Percentiles rank a stretch among this genome's conserved stretches.
Evolutionary conservation across 495 filamentous ascomycete genomes (phyloP).

Genomic region (Lasiosphaeria hispida): DNA sequence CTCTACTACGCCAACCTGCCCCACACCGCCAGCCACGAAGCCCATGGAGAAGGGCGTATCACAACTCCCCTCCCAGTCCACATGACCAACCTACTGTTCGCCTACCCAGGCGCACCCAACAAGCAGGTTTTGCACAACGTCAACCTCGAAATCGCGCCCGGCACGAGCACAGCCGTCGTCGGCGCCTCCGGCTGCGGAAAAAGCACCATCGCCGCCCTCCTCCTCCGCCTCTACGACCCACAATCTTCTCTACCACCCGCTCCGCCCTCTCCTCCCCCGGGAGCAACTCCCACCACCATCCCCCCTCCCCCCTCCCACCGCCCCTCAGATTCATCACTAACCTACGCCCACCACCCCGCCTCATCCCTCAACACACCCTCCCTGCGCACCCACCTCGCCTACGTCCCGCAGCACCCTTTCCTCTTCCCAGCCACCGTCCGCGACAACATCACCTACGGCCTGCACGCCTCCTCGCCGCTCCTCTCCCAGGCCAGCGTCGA

Average conservation of each 20-base stretch:
- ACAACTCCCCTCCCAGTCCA: conserved; percentile 57
- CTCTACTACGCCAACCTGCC: conserved; percentile 63
- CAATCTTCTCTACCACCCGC: background rate
- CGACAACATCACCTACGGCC: conserved; percentile 80
- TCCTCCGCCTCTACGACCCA: conserved; percentile 50
- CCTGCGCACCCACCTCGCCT: conserved; percentile 65
- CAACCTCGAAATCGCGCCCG: conserved; percentile 56
- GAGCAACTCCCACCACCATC: conserved; percentile 38
- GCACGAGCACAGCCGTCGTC: conserved; percentile 70
- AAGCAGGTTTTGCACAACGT: conserved; percentile 57
- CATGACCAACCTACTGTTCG: conserved; percentile 60
- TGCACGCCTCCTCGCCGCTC: conserved; percentile 46
- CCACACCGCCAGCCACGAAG: conserved; percentile 63
- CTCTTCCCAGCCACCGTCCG: conserved; percentile 72
- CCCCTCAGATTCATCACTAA: conserved; percentile 41
- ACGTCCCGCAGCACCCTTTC: conserved; percentile 76
- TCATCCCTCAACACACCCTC: conserved; percentile 55
- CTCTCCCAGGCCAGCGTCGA: conserved; percentile 42
- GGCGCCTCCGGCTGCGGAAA: conserved; percentile 86
- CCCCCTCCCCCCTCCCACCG: background rate
- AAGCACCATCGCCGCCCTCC: conserved; percentile 75
- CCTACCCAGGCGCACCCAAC: conserved; percentile 61
- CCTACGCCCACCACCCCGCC: conserved; percentile 56
- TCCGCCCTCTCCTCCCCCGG: conserved; percentile 37
- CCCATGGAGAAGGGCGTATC: conserved; percentile 40